These are phyloP conservation scores for Draba incana DNA, from an alignment of 345 rosid genomes.

Conservation along the genomic window DNA sequence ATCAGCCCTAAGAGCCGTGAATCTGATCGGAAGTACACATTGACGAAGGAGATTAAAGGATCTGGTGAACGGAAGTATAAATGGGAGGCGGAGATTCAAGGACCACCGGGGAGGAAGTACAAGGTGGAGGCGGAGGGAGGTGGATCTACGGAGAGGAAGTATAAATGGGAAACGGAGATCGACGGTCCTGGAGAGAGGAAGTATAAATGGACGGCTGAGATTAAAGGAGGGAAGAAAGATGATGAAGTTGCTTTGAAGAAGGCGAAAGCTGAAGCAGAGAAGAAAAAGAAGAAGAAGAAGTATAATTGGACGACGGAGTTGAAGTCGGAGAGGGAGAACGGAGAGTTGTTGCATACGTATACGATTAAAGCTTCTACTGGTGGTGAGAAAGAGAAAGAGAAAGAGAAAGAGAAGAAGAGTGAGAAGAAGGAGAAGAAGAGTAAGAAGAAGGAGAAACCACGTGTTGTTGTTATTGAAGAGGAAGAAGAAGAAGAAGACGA, in stretches of 20 bases:
- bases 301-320: slow-evolving; percentile 81
- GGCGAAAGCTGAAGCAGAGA: slow-evolving; percentile 44
- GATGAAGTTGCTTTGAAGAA: slow-evolving; percentile 33
- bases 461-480: slow-evolving; percentile 70
- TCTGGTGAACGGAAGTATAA: slow-evolving; percentile 72
- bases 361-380: slow-evolving; percentile 61
- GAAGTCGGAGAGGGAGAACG: slow-evolving; percentile 63
- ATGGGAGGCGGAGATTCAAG: slow-evolving; percentile 69
- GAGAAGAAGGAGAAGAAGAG: slow-evolving; percentile 49
- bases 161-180: slow-evolving; percentile 75
- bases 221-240: slow-evolving; percentile 44
- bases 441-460: slow-evolving; percentile 55
- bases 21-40: slow-evolving; percentile 72
- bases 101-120: slow-evolving; percentile 38
- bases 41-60: slow-evolving; percentile 77
- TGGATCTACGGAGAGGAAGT: slow-evolving; percentile 28
- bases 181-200: slow-evolving; percentile 63
- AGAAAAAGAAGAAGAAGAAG: slow-evolving; percentile 36
- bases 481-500: slow-evolving; percentile 51
- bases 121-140: slow-evolving; percentile 46
- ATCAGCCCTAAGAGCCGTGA: too few species aligned
- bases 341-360: slow-evolving; percentile 57
- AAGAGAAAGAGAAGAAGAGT: slow-evolving; percentile 43
- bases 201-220: slow-evolving; percentile 77
- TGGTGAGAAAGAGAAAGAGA: slow-evolving; percentile 47